Evolutionary conservation across 305 asterid species (phyloP), one percentile per base, ranked within the genome.

Genomic region (Fraxinus paxiana): DNA sequence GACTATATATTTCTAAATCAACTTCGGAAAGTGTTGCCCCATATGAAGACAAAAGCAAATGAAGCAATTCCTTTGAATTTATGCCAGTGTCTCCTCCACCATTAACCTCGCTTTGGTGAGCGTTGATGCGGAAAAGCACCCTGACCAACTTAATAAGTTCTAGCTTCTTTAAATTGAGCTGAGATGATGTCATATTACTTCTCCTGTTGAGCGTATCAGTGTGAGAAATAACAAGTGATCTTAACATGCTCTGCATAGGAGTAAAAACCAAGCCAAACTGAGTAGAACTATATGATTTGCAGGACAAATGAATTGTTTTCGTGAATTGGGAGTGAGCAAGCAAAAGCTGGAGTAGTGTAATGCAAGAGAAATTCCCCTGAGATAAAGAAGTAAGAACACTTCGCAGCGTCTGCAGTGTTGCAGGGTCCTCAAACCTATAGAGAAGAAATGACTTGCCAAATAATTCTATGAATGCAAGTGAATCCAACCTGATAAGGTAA

Each of bases 131-230:
- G 79, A 92, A 85, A 80, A 96, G 92, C 73, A 89, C 81, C 85
- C 97, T 90, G 51, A 95, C 88, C 86, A 94, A 87, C 93, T 90
- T 94, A 71, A 96, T 88, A 83, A 96, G 90, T 85, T 96, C 98
- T 86, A 92, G 89, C 85, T 85, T 84, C 85, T 81, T 51, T 77
- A 79, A 76, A 84, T 78, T 72, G 82, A 77, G 87, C 79, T 85
- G 86, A 77, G 89, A 86, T 69, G 75, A 71, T 70, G 79, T 71
- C 34, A 59, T 71, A 75, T 82, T 82, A 79, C 30, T 88, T 73
- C 86, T 83, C 84, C 80, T 78, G 80, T 82, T 86, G 76, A 46
- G 48, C 72, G 75, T 79, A 82, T 80, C 83, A 74, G 77, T 37
- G 72, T 6, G 79, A 87, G 88, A 79, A 77, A 84, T 48, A 80